Evolutionary conservation across 345 rosid species (phyloP), one percentile per base, ranked within the genome.

Genomic region (Citrus reticulata): DNA sequence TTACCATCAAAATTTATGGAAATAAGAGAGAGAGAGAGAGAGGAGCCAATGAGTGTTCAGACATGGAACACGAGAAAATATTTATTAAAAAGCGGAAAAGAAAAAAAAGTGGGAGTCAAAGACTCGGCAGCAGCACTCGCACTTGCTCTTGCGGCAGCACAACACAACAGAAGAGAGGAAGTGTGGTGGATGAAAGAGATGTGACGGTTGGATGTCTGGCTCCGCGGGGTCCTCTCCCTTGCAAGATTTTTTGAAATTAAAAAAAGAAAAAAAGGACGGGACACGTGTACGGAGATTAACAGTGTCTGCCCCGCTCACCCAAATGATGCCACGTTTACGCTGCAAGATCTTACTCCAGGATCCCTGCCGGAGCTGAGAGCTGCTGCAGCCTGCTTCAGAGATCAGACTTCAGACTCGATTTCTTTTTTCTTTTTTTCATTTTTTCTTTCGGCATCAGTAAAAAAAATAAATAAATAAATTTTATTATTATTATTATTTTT

Each of bases 211-310:
- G 19, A 70, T 69, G 61, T 61, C 17, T 74, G 74, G 46, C n/a
- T 14, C 1, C 4, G 73, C 24, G 58, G 59, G 73, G 51, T 46
- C 49, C 57, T 1, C 57, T 16, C 20, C 24, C 3, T 19, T 22
- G 1, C 6, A 6, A 22, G 19, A 57, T 10, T 17, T 34, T 19
- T 17, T 11, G 0, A 17, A 5, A 5, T 35, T 4, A 11, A 5
- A 16, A n/a, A 32, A 2, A 16, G 16, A 30, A 4, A 62, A 25
- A 24, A 60, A 9, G 25, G 9, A 9, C 29, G 39, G 34, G 35
- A 39, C 77, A 79, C 77, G 77, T 65, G 77, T 55, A 73, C 60
- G 73, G 66, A 63, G 65, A 72, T 72, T 63, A 63, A 78, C 46
- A 16, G 16, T 13, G 17, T 61, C 35, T 30, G 24, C 68, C 29